phyloP scores from a whole-genome alignment of 345 rosid species.

The Corchorus olitorius region DNA sequence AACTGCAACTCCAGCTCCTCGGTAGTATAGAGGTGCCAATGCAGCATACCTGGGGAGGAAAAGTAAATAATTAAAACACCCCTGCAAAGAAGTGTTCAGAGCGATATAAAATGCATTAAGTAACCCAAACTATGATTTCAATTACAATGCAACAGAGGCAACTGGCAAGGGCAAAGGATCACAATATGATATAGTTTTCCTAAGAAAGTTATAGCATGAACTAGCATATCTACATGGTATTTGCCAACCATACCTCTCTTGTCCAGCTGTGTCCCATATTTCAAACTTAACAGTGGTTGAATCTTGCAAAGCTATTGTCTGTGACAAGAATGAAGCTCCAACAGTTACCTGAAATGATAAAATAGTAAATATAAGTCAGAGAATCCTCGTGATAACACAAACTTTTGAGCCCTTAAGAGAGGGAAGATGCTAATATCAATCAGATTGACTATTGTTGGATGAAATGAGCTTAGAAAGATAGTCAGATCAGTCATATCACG shows the following conservation, averaged over 20 bases:
- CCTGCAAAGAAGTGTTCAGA: background rate
- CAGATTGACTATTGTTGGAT: conserved; percentile 6
- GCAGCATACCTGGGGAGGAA: conserved; percentile 78
- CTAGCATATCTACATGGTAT: conserved; percentile 1
- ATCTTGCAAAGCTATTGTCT: conserved; percentile 95
- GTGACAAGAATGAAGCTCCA: conserved; percentile 97
- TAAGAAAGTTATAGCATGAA: conserved; percentile 20
- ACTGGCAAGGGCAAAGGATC: background rate
- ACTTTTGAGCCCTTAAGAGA: background rate
- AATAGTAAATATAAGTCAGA: conserved; percentile 15
- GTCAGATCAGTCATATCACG: background rate
- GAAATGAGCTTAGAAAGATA: conserved; percentile 2
- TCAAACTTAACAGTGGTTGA: conserved; percentile 97
- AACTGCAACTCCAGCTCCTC: conserved; percentile 96
- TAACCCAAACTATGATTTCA: conserved; percentile 1
- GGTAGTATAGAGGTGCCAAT: conserved; percentile 92
- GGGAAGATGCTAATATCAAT: conserved; percentile 4
- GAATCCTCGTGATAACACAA: conserved; percentile 2
- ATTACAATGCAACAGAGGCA: conserved; percentile 1
- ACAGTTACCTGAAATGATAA: conserved; percentile 78
- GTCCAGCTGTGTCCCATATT: conserved; percentile 99
- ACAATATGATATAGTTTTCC: conserved; percentile 14
- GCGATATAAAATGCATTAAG: background rate
- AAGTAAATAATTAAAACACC: background rate
- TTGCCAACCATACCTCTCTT: conserved; percentile 69